phyloP scores from a whole-genome alignment of 495 filamentous ascomycete species.

The Astrothelium macrocarpum region DNA sequence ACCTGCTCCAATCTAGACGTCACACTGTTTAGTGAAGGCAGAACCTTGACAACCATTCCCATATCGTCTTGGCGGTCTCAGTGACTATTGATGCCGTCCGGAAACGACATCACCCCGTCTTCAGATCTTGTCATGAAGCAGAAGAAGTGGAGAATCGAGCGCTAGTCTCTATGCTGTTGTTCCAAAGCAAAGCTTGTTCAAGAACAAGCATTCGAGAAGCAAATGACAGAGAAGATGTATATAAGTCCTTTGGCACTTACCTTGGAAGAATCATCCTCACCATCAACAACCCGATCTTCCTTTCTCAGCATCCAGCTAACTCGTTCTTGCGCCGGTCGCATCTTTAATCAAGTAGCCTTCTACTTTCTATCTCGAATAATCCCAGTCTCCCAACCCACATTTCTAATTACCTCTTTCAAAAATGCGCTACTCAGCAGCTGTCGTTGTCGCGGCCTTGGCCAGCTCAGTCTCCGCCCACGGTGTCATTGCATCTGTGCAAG shows the following conservation, averaged over 20 bases:
- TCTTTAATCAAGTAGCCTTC: neutral
- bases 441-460: slow-evolving; percentile 21
- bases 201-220: neutral
- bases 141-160: neutral
- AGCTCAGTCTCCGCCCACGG: slow-evolving; percentile 37
- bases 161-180: neutral
- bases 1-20: neutral
- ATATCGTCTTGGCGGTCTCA: neutral
- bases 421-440: slow-evolving; percentile 27
- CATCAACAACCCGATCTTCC: slow-evolving; percentile 5
- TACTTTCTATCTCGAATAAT: neutral
- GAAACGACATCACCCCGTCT: neutral
- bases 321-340: slow-evolving; percentile 4
- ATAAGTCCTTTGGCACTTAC: neutral
- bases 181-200: neutral
- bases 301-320: neutral
- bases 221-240: neutral
- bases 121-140: neutral
- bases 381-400: neutral
- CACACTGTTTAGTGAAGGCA: neutral
- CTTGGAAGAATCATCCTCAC: slow-evolving; percentile 3
- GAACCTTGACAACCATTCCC: neutral
- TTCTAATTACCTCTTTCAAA: slow-evolving; percentile 10
- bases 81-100: neutral
- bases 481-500: slow-evolving; percentile 41